phyloP scores from a whole-genome alignment of 208 protist genomes.

The Entamoeba moshkovskii region DNA sequence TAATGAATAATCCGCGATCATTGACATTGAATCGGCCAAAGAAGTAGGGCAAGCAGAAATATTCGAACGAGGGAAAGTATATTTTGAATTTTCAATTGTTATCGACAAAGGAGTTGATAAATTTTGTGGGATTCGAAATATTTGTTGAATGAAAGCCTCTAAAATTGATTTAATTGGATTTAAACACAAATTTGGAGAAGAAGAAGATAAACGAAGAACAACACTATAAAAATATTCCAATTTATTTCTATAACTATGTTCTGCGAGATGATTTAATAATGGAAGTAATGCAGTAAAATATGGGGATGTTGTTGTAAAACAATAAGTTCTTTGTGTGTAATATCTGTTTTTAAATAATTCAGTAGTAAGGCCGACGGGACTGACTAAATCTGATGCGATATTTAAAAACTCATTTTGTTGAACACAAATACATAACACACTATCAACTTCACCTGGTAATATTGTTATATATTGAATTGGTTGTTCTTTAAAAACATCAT shows the following conservation, averaged over 20 bases:
- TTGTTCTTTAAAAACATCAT: not conserved
- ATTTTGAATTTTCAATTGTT: not conserved
- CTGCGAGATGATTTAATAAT: not conserved
- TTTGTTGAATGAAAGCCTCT: not conserved
- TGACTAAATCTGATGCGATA: not conserved
- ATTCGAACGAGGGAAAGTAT: not conserved
- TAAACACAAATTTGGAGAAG: not conserved
- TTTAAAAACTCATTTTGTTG: not conserved
- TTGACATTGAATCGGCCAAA: not conserved
- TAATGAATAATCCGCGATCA: not conserved
- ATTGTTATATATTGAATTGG: not conserved
- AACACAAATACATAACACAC: not conserved
- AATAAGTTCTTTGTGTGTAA: not conserved
- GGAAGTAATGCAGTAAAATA: not conserved
- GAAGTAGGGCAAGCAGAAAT: not conserved
- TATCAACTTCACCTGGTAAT: not conserved
- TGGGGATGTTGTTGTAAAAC: not conserved
- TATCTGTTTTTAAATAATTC: not conserved
- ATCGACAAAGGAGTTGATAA: not conserved
- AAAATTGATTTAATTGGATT: not conserved
- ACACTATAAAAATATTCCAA: not conserved
- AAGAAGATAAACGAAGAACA: not conserved
- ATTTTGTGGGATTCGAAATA: not conserved
- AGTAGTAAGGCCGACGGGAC: not conserved
- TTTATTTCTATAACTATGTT: not conserved